phyloP scores from a whole-genome alignment of 2,329 filamentous ascomycete genomes.

The Diplodia scrobiculata region DNA sequence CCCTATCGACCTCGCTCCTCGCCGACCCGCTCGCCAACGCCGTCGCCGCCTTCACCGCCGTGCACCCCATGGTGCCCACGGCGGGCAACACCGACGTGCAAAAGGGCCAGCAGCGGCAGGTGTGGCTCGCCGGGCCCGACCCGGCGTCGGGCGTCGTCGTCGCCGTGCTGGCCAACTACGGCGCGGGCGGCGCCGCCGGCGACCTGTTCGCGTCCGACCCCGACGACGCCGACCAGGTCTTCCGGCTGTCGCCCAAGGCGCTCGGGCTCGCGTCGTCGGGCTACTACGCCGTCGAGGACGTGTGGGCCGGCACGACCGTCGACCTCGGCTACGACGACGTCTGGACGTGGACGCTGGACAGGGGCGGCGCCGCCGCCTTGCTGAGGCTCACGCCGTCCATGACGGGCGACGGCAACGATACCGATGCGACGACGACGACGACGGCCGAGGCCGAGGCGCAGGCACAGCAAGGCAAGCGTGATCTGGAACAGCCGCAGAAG shows the following conservation, averaged over 20 bases:
- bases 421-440: neutral
- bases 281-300: conserved; percentile 9
- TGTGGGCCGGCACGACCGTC: neutral
- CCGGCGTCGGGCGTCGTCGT: conserved; percentile 29
- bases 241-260: conserved; percentile 3
- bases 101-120: conserved; percentile 35
- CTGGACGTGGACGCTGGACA: conserved; percentile 7
- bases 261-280: neutral
- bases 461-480: neutral
- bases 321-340: neutral
- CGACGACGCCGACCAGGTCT: neutral
- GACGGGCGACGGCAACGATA: neutral
- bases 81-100: conserved; percentile 31
- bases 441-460: too few species aligned
- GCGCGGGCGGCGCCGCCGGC: conserved; percentile 31
- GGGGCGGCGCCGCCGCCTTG: neutral
- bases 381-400: conserved; percentile 5
- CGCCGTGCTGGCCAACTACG: conserved; percentile 37
- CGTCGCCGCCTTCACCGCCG: conserved; percentile 33
- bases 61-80: conserved; percentile 36
- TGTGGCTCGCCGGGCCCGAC: conserved; percentile 38
- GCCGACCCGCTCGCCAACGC: conserved; percentile 31
- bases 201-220: neutral
- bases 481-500: neutral
- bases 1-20: conserved; percentile 31